Conservation (phyloP, 495 filamentous ascomycete genomes). For the Tuber indicum region DNA sequence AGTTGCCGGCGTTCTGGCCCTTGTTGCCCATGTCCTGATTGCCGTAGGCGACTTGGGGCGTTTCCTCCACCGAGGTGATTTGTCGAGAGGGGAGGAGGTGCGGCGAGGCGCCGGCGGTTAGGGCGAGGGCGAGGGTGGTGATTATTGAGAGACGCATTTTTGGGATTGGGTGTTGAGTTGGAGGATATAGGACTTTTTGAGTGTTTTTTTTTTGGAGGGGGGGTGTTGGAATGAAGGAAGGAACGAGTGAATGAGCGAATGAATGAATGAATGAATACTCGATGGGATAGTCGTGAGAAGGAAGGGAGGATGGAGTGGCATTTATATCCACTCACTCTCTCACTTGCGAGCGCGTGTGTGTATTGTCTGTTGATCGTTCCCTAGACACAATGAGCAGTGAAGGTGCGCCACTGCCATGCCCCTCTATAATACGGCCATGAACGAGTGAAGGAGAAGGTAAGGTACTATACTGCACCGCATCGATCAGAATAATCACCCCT, state of each 20-base stretch:
- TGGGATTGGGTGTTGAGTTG: too few relatives aligned
- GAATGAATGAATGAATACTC: slow-evolving; percentile 7
- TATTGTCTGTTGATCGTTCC: too few relatives aligned
- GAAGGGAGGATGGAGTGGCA: background rate
- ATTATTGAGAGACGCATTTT: background rate
- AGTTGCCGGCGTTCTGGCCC: slow-evolving; percentile 30
- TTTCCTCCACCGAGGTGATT: slow-evolving; percentile 13
- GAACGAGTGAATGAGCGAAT: background rate
- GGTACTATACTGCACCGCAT: background rate
- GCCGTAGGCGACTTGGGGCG: slow-evolving; percentile 13
- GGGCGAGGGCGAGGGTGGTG: slow-evolving; percentile 17
- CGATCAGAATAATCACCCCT: background rate
- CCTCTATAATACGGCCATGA: too few relatives aligned
- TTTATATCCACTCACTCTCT: background rate
- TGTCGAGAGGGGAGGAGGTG: slow-evolving; percentile 11
- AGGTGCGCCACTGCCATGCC: too few relatives aligned
- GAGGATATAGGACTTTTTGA: too few relatives aligned
- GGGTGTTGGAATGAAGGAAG: too few relatives aligned
- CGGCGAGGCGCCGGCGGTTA: slow-evolving; percentile 17
- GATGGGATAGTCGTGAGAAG: background rate
- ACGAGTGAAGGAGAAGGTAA: background rate
- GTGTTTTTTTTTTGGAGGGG: too few relatives aligned
- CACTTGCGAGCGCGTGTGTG: background rate
- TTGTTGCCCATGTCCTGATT: slow-evolving; percentile 36
- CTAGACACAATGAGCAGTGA: too few relatives aligned